Percentiles rank a stretch among this genome's conserved stretches.
These are phyloP conservation scores for Diplotaxis tenuifolia DNA, from an alignment of 345 rosid genomes.

Conservation along the genomic window DNA sequence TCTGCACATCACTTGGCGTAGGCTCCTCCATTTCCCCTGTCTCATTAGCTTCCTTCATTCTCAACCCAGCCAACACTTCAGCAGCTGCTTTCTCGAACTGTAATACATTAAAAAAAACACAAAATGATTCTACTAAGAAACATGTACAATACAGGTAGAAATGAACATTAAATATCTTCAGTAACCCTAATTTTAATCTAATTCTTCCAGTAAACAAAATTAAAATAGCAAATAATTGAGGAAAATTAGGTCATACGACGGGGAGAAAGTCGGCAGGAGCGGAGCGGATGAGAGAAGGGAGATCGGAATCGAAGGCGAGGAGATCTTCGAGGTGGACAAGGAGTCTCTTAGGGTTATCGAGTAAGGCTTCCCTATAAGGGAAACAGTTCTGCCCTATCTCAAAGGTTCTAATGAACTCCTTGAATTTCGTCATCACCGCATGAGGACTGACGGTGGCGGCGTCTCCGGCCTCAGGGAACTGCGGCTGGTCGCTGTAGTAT, in stretches of 20 bases:
- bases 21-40: conserved; percentile 88
- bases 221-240: background rate
- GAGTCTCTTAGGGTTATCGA: conserved; percentile 67
- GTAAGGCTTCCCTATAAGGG: conserved; percentile 81
- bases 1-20: conserved; percentile 59
- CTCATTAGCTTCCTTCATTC: conserved; percentile 69
- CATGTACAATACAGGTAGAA: background rate
- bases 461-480: conserved; percentile 65
- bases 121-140: background rate
- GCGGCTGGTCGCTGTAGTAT: conserved; percentile 91
- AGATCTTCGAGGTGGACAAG: conserved; percentile 78
- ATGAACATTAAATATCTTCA: background rate
- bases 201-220: background rate
- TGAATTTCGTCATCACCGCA: conserved; percentile 69
- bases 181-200: background rate
- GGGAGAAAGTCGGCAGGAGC: conserved; percentile 81
- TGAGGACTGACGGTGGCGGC: conserved; percentile 57
- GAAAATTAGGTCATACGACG: conserved; percentile 39
- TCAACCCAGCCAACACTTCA: conserved; percentile 77
- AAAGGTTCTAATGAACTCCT: conserved; percentile 85
- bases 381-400: conserved; percentile 69
- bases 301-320: conserved; percentile 75
- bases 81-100: conserved; percentile 91
- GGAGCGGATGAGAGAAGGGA: conserved; percentile 74
- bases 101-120: background rate